Conservation (phyloP, 176 grass and related monocot species). For the Raddia distichophylla region DNA sequence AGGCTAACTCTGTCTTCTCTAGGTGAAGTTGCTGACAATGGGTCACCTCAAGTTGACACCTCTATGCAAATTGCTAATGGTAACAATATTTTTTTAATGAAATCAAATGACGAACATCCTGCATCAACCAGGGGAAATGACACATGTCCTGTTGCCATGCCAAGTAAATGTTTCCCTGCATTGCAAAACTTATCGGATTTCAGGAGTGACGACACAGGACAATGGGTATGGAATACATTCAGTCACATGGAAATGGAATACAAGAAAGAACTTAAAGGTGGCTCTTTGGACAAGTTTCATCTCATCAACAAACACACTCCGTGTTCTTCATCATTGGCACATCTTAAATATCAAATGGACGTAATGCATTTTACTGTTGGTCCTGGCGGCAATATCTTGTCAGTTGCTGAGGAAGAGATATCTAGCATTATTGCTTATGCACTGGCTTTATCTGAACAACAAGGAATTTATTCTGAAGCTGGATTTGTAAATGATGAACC, state of each 20-base stretch:
- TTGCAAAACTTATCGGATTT: slow-evolving; percentile 27
- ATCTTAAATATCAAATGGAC: slow-evolving; percentile 43
- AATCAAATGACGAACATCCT: slow-evolving; percentile 38
- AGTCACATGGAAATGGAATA: slow-evolving; percentile 60
- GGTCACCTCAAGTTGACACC: not conserved
- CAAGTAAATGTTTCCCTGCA: slow-evolving; percentile 18
- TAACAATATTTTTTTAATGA: slow-evolving; percentile 14
- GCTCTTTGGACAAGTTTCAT: slow-evolving; percentile 69
- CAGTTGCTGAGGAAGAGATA: slow-evolving; percentile 65
- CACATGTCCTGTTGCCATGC: slow-evolving; percentile 13
- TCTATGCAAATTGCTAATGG: slow-evolving; percentile 3
- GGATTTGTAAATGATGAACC: slow-evolving; percentile 46
- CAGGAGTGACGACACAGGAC: slow-evolving; percentile 41
- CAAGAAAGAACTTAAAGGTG: slow-evolving; percentile 69
- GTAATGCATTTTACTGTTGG: slow-evolving; percentile 63
- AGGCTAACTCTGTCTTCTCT: slow-evolving; percentile 16
- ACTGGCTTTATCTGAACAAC: slow-evolving; percentile 68
- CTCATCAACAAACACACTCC: slow-evolving; percentile 71
- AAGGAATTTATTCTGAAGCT: slow-evolving; percentile 50
- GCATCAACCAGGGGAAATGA: slow-evolving; percentile 21
- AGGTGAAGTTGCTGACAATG: slow-evolving; percentile 32
- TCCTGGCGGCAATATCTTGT: slow-evolving; percentile 64
- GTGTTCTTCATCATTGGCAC: slow-evolving; percentile 41
- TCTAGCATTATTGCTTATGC: slow-evolving; percentile 86
- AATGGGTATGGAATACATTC: slow-evolving; percentile 72